A percentile compares a stretch with the other conserved stretches of the same genome.
These are phyloP conservation scores for Taphrina pruni DNA, from an alignment of 1,139 yeast genomes.

Conservation along the genomic window DNA sequence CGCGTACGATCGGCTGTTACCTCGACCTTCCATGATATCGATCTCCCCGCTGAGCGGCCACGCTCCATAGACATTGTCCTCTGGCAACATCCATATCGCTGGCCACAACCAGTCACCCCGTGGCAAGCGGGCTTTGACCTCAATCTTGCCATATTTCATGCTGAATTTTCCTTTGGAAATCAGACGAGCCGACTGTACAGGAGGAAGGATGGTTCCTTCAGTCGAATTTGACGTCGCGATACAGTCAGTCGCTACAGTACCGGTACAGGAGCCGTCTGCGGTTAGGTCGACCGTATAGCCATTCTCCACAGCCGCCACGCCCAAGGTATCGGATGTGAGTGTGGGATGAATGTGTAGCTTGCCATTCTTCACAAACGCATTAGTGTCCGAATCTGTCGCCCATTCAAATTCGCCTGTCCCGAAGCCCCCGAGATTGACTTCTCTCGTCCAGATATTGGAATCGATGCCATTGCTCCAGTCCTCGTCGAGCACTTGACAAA, in stretches of 20 bases:
- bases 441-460: constrained; percentile 38
- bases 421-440: constrained; percentile 44
- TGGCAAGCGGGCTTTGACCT: constrained; percentile 44
- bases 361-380: constrained; percentile 43
- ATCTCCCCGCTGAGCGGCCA: constrained; percentile 46
- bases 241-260: constrained; percentile 34
- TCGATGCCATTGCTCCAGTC: constrained; percentile 38
- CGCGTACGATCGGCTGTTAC: constrained; percentile 42
- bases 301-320: constrained; percentile 40
- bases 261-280: constrained; percentile 42
- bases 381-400: constrained; percentile 41
- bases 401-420: constrained; percentile 45
- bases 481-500: constrained; percentile 42
- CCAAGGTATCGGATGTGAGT: constrained; percentile 40
- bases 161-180: constrained; percentile 36
- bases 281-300: constrained; percentile 45
- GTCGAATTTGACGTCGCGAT: constrained; percentile 42
- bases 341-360: constrained; percentile 44
- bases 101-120: constrained; percentile 46
- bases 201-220: constrained; percentile 41
- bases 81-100: constrained; percentile 46
- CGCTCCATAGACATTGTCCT: constrained; percentile 41
- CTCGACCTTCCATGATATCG: constrained; percentile 44
- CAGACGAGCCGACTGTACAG: constrained; percentile 45
- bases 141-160: constrained; percentile 44